A percentile compares a stretch with the other conserved stretches of the same genome.
Evolutionary conservation across 495 filamentous ascomycete genomes (phyloP).

Genomic region (Podospora comata): DNA sequence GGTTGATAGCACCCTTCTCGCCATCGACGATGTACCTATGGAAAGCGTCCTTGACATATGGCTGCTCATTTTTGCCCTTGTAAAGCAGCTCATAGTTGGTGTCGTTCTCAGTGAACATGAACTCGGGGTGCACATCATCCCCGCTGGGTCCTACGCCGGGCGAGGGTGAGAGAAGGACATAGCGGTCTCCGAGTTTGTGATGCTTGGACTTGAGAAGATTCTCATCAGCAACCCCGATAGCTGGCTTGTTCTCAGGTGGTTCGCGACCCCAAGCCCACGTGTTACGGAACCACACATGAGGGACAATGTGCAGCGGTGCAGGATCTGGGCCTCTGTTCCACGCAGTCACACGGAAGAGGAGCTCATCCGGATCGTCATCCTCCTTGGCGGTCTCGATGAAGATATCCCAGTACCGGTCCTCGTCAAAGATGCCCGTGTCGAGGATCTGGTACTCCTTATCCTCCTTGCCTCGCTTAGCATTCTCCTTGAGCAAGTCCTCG

Average conservation of each 20-base stretch:
- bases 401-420: constrained; percentile 94
- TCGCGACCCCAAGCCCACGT: constrained; percentile 92
- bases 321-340: constrained; percentile 93
- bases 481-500: constrained; percentile 78
- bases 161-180: constrained; percentile 82
- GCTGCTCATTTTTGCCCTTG: constrained; percentile 67
- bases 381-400: constrained; percentile 96
- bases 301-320: constrained; percentile 87
- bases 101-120: constrained; percentile 95
- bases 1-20: constrained; percentile 78
- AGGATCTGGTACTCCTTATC: constrained; percentile 89
- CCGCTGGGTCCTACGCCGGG: constrained; percentile 74
- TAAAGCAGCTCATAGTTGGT: constrained; percentile 80
- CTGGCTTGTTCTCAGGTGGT: constrained; percentile 67
- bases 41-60: constrained; percentile 94
- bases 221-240: constrained; percentile 59
- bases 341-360: constrained; percentile 90
- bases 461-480: constrained; percentile 65
- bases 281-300: constrained; percentile 95
- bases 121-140: constrained; percentile 74
- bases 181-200: constrained; percentile 73
- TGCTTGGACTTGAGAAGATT: constrained; percentile 72
- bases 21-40: constrained; percentile 81
- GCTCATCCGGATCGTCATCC: constrained; percentile 78
- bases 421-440: constrained; percentile 88